Evolutionary conservation across 371 early-diverging fungal genomes (phyloP), one percentile per base, ranked within the genome.

Genomic region (Dentiscutata heterogama): DNA sequence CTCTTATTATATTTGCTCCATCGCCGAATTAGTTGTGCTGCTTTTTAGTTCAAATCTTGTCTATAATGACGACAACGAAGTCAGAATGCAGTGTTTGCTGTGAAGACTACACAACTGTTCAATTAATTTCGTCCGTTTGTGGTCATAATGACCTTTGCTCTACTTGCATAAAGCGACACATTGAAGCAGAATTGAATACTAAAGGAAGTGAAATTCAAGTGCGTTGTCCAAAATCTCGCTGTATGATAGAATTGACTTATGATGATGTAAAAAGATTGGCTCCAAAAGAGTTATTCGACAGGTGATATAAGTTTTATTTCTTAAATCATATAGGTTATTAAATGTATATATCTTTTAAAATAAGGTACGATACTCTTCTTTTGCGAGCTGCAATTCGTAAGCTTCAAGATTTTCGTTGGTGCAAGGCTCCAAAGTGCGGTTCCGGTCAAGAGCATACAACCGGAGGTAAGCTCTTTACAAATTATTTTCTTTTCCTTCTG

Each of bases 361-460:
- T 11, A 22, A 80, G 80, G 29, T 80, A 68, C 20, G 80, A 80
- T 39, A 80, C 20, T 4, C 20, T 80, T 10, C 11, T 56, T 22
- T 27, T 80, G 14, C 67, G 80, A 13, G 25, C 11, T 22, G 80
- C 70, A 18, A 51, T 80, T n/a, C 54, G 56, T 39, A 27, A 70
- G 20, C 31, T 68, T 7, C 72, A 54, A 1, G 80, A 80, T 42
- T 80, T 80, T 71, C 58, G 58, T 25, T 80, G 80, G 80, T 80
- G 80, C 13, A 65, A 63, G 46, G 51, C 31, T 25, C 46, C 68
- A 5, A 51, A 56, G 4, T 80, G 80, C 18, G 60, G 64, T 42
- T 80, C 80, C 22, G 80, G 80, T 46, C 80, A 80, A 22, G 51
- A 46, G 18, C 80, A 80, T 22, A 50, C 29, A 4, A 51, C 31